Conservation (phyloP, 2,329 filamentous ascomycete genomes). For the Pyrenochaeta sp. region DNA sequence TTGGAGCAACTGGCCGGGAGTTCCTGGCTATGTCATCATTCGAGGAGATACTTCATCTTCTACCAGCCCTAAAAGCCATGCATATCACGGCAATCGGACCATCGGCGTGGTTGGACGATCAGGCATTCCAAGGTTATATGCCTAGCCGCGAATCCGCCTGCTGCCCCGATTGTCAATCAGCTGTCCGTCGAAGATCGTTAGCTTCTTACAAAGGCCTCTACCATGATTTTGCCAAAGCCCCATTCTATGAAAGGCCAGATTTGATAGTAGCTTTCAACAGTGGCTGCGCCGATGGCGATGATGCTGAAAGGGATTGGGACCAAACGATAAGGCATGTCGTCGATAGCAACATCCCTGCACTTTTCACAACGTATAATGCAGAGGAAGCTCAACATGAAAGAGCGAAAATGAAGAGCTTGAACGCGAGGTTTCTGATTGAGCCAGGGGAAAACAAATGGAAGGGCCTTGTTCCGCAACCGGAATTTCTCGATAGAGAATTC, state of each 20-base stretch:
- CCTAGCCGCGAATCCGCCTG: slow-evolving; percentile 17
- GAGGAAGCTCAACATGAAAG: slow-evolving; percentile 19
- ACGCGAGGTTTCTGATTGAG: slow-evolving; percentile 17
- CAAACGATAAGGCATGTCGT: slow-evolving; percentile 22
- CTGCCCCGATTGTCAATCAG: slow-evolving; percentile 18
- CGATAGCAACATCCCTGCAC: slow-evolving; percentile 13
- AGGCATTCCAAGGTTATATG: slow-evolving; percentile 6
- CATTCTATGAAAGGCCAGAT: slow-evolving; percentile 22
- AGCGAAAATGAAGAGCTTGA: slow-evolving; percentile 10
- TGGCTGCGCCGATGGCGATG: slow-evolving; percentile 24
- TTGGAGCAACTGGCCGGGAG: slow-evolving; percentile 28
- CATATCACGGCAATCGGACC: slow-evolving; percentile 25
- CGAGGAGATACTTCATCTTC: slow-evolving; percentile 27
- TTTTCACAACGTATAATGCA: slow-evolving; percentile 28
- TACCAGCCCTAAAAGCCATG: slow-evolving; percentile 14
- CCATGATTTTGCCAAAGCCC: slow-evolving; percentile 19
- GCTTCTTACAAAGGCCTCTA: slow-evolving; percentile 23
- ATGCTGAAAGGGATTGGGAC: slow-evolving; percentile 23
- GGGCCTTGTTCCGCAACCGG: slow-evolving; percentile 24
- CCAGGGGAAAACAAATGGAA: slow-evolving; percentile 22
- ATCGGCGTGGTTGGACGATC: slow-evolving; percentile 3
- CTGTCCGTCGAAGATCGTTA: slow-evolving; percentile 15
- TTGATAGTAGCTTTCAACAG: slow-evolving; percentile 29
- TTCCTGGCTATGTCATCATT: slow-evolving; percentile 23
- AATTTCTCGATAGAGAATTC: slow-evolving; percentile 27